phyloP scores from a whole-genome alignment of 345 rosid genomes.

The Eucalyptus erythrocorys region DNA sequence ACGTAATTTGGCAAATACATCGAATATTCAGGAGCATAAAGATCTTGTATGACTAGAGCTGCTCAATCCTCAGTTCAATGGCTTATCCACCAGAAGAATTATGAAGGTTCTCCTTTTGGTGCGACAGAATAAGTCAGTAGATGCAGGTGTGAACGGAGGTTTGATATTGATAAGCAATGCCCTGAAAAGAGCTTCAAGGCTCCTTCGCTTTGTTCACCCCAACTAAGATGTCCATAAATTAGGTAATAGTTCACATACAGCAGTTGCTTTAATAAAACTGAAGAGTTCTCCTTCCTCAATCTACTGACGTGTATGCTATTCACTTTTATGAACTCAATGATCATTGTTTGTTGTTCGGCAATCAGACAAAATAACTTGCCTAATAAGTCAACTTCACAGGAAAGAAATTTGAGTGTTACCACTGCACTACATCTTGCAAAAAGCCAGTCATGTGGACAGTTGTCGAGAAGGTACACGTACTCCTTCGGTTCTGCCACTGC shows the following conservation, averaged over 20 bases:
- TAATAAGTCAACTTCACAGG: neutral
- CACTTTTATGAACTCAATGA: neutral
- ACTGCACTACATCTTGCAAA: slow-evolving; percentile 51
- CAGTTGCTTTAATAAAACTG: neutral
- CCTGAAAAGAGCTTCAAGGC: neutral
- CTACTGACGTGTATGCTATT: neutral
- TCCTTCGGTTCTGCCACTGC: slow-evolving; percentile 44
- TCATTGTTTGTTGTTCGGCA: neutral
- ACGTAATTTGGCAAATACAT: neutral
- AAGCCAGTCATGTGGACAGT: slow-evolving; percentile 75
- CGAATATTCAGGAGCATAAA: neutral
- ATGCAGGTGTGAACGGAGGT: neutral
- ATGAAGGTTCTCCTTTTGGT: neutral
- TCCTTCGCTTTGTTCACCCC: neutral
- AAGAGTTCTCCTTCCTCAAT: neutral
- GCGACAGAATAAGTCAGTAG: neutral
- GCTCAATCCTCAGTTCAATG: neutral
- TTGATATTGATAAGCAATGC: neutral
- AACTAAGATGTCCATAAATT: neutral
- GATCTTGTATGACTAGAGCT: neutral
- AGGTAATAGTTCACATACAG: neutral
- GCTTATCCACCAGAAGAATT: neutral
- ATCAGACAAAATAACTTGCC: neutral
- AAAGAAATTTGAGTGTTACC: slow-evolving; percentile 16
- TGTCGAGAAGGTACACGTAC: slow-evolving; percentile 39